Evolutionary conservation across 2,329 filamentous ascomycete species (phyloP), one percentile per base, ranked within the genome.

Genomic region (Chaetomiaceae sp.): DNA sequence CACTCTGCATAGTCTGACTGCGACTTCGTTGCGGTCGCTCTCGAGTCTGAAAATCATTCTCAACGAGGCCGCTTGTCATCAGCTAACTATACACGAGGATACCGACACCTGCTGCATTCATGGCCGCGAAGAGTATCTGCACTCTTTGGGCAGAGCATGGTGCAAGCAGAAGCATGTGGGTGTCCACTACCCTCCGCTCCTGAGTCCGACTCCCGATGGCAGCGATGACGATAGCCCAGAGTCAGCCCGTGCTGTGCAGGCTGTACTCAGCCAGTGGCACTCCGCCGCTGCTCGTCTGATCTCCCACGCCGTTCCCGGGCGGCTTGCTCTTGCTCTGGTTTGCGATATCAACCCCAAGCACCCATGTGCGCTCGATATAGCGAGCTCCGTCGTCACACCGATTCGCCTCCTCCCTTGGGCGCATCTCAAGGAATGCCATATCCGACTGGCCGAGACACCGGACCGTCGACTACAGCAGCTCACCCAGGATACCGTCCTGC

Each of bases 231-330:
- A 45, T 25, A 25, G 14, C 3, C 12, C n/a, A 6, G 3, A 3
- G n/a, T 4, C 37, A 9, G 25, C 39, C 4, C 47, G 54, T 11
- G 20, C 34, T 8, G 23, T 52, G 31, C 43, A n/a, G n/a, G n/a
- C n/a, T n/a, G n/a, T n/a, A n/a, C n/a, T 54, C 31, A 25, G 22
- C 8, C 50, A 58, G 25, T 59, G 55, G 55, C 34, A 42, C 15
- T 17, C 17, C 1, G 38, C 44, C 3, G 36, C 25, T 6, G 8
- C 20, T 14, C 37, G 14, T 15, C 25, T 37, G 9, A 29, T 42
- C 4, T 36, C 55, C 15, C 19, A 9, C 5, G 11, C 53, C 4
- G 17, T 38, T 15, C 37, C 44, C 2, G 23, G 43, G 29, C 40
- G 19, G n/a, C 46, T 58, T 3, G 47, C 51, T 6, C 47, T 59